Percentiles rank a stretch among this genome's conserved stretches.
Evolutionary conservation across 2,329 filamentous ascomycete species (phyloP).

Genomic region (Periglandula ipomoeae): DNA sequence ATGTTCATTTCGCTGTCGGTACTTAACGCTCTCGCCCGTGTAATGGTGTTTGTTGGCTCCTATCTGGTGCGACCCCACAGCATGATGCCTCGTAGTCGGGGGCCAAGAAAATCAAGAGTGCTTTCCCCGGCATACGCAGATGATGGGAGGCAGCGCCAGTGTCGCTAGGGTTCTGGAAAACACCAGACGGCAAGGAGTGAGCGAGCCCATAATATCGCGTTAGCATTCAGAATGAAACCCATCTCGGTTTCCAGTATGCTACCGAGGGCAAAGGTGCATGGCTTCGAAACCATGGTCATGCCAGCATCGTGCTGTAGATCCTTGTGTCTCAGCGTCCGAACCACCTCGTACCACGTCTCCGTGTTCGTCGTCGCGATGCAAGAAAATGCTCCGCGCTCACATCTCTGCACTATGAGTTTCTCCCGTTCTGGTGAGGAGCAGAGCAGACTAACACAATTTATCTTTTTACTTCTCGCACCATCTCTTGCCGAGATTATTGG

Average conservation of each 20-base stretch:
- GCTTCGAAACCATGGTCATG: not conserved
- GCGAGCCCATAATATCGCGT: no score
- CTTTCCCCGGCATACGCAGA: no score
- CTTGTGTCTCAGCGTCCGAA: constrained; percentile 11
- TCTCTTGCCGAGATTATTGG: constrained; percentile 2
- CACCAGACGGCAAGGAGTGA: no score
- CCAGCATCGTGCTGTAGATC: constrained; percentile 1
- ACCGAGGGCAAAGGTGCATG: not conserved
- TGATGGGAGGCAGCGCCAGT: no score
- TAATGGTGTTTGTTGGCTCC: not conserved
- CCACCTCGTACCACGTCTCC: constrained; percentile 11
- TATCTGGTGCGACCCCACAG: not conserved
- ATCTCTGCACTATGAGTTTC: no score
- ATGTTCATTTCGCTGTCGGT: not conserved
- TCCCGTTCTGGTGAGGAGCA: no score
- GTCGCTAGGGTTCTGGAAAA: no score
- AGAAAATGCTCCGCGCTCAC: no score
- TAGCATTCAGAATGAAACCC: not conserved
- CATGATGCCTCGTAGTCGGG: not conserved
- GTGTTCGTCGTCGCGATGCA: no score
- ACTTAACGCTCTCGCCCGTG: not conserved
- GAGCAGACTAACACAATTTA: no score
- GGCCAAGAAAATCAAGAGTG: no score
- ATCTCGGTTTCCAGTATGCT: not conserved
- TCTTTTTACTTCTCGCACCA: not conserved